Evolutionary conservation across 2,329 filamentous ascomycete genomes (phyloP).

Genomic region (Verruconis gallopava): DNA sequence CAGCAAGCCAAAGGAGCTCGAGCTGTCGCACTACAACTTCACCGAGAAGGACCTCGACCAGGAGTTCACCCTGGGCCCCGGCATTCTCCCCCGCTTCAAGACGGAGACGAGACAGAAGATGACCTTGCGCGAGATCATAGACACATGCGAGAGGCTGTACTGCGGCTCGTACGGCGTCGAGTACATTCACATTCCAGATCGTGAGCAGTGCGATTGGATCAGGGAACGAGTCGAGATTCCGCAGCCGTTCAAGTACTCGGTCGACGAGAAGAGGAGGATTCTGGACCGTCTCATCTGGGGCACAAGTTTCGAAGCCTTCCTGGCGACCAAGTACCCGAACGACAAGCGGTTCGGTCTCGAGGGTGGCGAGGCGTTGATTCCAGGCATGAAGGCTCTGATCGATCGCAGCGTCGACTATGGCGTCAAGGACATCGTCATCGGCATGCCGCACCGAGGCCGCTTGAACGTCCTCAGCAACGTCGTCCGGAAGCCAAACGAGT

Average conservation of each 20-base stretch:
- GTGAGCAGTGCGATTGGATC: conserved; percentile 97
- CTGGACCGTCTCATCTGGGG: conserved; percentile 97
- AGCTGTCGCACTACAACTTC: conserved; percentile 89
- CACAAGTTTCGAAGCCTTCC: conserved; percentile 91
- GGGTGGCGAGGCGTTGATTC: conserved; percentile 91
- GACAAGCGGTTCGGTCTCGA: conserved; percentile 99
- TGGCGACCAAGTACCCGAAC: conserved; percentile 96
- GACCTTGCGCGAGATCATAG: conserved; percentile 89
- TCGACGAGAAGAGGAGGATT: conserved; percentile 96
- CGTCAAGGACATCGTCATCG: conserved; percentile 97
- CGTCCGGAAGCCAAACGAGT: conserved; percentile 97
- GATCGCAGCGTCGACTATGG: conserved; percentile 97
- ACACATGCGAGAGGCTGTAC: conserved; percentile 87
- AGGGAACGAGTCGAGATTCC: conserved; percentile 90
- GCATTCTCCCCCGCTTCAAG: conserved; percentile 90
- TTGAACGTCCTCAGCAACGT: conserved; percentile 97
- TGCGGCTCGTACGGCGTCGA: conserved; percentile 95
- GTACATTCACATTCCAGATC: conserved; percentile 97
- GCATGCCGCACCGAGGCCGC: conserved; percentile 97
- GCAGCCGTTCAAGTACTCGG: conserved; percentile 88
- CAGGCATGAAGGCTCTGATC: conserved; percentile 98
- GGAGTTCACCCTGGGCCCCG: conserved; percentile 83
- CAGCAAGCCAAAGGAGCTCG: conserved; percentile 80
- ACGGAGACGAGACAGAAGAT: conserved; percentile 83
- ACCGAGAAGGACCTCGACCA: conserved; percentile 85